Conservation (phyloP, 179 eudicot genomes). For the Pouteria campechiana region DNA sequence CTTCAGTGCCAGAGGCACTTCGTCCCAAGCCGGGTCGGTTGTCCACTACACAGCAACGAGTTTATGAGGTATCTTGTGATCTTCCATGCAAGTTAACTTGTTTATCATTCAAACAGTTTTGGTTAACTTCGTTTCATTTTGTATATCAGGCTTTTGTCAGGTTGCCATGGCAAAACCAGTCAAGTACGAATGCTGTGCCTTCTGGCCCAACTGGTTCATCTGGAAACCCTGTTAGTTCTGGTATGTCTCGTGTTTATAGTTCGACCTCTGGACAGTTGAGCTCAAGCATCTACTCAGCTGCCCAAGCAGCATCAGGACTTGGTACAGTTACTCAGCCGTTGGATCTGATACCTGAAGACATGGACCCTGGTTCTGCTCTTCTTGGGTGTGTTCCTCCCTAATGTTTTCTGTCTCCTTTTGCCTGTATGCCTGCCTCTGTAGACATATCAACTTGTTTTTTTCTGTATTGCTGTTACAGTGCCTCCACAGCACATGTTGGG, state of each 20-base stretch:
- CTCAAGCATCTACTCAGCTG: conserved; percentile 43
- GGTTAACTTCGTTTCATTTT: not conserved
- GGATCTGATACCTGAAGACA: conserved; percentile 58
- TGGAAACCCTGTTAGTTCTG: conserved; percentile 35
- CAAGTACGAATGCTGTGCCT: conserved; percentile 36
- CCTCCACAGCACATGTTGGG: conserved; percentile 29
- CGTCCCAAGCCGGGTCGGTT: conserved; percentile 91
- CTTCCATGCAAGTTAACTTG: too few species aligned
- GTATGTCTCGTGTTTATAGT: conserved; percentile 31
- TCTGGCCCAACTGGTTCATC: conserved; percentile 44
- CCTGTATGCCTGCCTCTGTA: not conserved
- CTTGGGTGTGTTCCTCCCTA: conserved; percentile 34
- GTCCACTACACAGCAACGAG: conserved; percentile 83
- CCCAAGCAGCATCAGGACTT: conserved; percentile 39
- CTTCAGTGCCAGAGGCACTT: conserved; percentile 71
- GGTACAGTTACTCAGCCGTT: conserved; percentile 44
- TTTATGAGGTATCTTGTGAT: conserved; percentile 86
- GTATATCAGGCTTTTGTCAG: conserved; percentile 73
- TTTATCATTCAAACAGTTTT: too few species aligned
- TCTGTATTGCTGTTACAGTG: conserved; percentile 24
- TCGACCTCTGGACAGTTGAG: conserved; percentile 52
- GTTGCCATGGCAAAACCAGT: conserved; percentile 81
- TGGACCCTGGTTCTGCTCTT: conserved; percentile 41
- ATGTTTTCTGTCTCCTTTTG: not conserved
- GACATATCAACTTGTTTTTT: not conserved